Evolutionary conservation across 371 early-diverging fungal species (phyloP).

Genomic region (Mortierella sp.): DNA sequence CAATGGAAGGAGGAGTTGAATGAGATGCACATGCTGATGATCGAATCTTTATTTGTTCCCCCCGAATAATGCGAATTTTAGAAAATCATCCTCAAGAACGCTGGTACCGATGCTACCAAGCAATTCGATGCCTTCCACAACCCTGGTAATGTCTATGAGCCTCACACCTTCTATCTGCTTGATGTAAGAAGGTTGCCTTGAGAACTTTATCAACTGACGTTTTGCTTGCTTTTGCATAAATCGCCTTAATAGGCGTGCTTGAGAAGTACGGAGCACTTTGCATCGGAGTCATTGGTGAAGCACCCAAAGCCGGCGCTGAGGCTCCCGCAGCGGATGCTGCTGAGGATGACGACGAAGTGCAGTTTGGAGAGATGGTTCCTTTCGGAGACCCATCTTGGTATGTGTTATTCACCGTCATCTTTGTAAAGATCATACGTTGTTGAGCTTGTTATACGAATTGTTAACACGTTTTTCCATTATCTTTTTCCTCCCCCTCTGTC

Average conservation of each 20-base stretch:
- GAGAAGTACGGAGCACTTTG: conserved; percentile 71
- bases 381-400: conserved; percentile 85
- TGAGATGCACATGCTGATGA: background rate
- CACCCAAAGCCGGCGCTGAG: conserved; percentile 45
- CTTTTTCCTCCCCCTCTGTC: background rate
- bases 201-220: background rate
- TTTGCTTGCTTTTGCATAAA: background rate
- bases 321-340: conserved; percentile 24
- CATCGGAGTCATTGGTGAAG: conserved; percentile 70
- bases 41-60: background rate
- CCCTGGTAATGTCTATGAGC: conserved; percentile 21
- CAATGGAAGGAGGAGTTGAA: background rate
- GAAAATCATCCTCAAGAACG: conserved; percentile 82
- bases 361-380: conserved; percentile 84
- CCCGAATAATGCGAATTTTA: conserved; percentile 15
- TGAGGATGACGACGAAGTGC: conserved; percentile 52
- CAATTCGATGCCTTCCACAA: conserved; percentile 92
- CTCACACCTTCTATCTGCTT: background rate
- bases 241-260: conserved; percentile 58
- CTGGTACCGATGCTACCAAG: conserved; percentile 90
- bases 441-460: background rate
- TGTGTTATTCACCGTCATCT: background rate
- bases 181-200: no score
- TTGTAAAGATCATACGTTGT: no score
- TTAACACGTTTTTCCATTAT: background rate